Evolutionary conservation across 78 protist species (phyloP).

Genomic region (Dictyostelium brefeldianum): DNA sequence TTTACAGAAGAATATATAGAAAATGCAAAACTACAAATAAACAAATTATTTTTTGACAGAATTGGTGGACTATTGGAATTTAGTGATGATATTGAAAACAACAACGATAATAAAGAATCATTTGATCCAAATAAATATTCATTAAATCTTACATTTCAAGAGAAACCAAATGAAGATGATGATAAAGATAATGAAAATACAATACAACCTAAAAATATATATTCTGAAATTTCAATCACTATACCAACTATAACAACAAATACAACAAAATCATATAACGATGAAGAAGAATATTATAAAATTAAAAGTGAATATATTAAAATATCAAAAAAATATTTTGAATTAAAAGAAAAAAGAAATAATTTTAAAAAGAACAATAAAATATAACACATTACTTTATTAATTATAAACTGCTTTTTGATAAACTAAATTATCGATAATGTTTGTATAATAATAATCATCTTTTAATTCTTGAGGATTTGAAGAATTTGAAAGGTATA

Average conservation of each 20-base stretch:
- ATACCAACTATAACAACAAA: background rate
- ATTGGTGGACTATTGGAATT: background rate
- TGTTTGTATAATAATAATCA: constrained; percentile 28
- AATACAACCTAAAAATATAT: background rate
- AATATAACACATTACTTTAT: background rate
- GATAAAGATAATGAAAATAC: background rate
- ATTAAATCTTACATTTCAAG: background rate
- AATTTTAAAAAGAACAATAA: background rate
- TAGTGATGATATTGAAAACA: background rate
- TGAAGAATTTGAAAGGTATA: background rate
- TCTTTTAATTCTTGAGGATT: constrained; percentile 38
- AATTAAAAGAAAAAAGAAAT: background rate
- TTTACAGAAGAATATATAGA: background rate
- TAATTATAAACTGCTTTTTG: constrained; percentile 77
- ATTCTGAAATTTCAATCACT: background rate
- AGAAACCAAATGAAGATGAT: background rate
- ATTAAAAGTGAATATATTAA: constrained; percentile 4
- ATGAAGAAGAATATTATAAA: background rate
- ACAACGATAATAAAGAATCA: background rate
- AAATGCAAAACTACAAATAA: constrained; percentile 8
- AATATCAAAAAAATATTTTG: constrained; percentile 12
- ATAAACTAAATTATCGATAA: constrained; percentile 67
- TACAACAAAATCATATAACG: background rate
- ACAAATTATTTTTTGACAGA: constrained; percentile 3
- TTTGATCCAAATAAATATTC: background rate